Base-by-base conservation (phyloP, 1,284 basidiomycete genomes). In the Irpex rosettiformis region DNA sequence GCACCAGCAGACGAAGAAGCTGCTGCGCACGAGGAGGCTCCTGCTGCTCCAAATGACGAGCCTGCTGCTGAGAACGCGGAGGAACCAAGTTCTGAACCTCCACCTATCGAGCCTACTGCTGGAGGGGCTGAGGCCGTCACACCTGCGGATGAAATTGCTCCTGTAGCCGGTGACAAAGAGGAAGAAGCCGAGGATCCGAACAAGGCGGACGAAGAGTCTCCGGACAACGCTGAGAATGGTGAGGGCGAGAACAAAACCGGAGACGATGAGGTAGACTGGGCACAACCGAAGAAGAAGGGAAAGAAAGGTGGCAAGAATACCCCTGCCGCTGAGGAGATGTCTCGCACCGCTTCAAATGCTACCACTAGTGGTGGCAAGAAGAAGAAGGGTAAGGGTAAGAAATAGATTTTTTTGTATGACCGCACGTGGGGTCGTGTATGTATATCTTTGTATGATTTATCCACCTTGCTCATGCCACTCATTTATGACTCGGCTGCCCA, bases 271-370 rank as follows among this genome's bases (percentile, higher is more conserved):
- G 54, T n/a, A 52, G 24, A 45, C 29, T 33, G 52, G 43, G 51
- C 37, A 11, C 30, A 53, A 28, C 30, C 54, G 27, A 47, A 51
- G 53, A 62, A 62, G 61, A 63, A 61, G 64, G 64, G 62, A 42
- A 66, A 66, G 64, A 66, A 65, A 55, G 63, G 64, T 47, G 59
- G 57, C 22, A 52, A 54, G 2, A 58, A 43, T 3, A 56, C 62
- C 4, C 56, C 59, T 0, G 52, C 60, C 22, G 61, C 64, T 10
- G 55, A 60, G 16, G 56, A 54, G 13, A 58, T 67, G 40, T 67
- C 66, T 27, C 64, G 66, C 27, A 58, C 61, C 8, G 45, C 62
- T n/a, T 65, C 66, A 13, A 51, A 4, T 29, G 58, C 54, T 24
- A 58, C 56, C 21, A 58, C 55, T 4, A 56, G 55, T 0, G 52